Conservation (phyloP, 768 basidiomycete genomes). For the Fomitopsis serialis region DNA sequence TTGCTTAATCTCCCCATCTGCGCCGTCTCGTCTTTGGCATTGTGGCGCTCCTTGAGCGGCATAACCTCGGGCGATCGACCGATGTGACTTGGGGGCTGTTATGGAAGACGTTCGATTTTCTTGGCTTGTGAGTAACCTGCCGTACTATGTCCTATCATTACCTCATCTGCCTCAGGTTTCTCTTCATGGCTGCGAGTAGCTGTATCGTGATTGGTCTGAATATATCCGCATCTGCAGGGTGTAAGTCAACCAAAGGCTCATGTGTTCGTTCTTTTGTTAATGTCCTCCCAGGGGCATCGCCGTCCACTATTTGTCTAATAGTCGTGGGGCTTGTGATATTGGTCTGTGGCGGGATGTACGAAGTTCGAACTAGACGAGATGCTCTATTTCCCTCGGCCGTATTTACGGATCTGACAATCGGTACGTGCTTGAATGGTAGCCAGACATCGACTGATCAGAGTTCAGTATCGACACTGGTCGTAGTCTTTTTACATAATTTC, state of each 20-base stretch:
- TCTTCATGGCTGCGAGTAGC: constrained; percentile 74
- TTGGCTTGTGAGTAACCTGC: constrained; percentile 57
- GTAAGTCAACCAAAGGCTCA: constrained; percentile 37
- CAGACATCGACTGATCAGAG: constrained; percentile 7
- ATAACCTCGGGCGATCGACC: constrained; percentile 42
- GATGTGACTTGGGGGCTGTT: constrained; percentile 55
- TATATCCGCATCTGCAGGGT: constrained; percentile 62
- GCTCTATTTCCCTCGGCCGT: constrained; percentile 64
- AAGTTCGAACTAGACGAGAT: constrained; percentile 60
- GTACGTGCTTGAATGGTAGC: constrained; percentile 31
- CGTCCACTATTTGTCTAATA: constrained; percentile 58
- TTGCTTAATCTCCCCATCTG: constrained; percentile 81
- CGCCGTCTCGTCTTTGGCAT: constrained; percentile 49
- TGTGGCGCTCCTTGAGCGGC: constrained; percentile 54
- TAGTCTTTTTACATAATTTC: constrained; percentile 78
- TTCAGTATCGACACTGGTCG: constrained; percentile 57
- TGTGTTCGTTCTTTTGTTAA: constrained; percentile 6
- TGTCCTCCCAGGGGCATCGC: constrained; percentile 49
- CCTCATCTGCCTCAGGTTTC: constrained; percentile 36
- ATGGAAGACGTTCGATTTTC: constrained; percentile 61
- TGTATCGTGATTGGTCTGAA: constrained; percentile 77
- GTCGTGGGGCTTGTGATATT: constrained; percentile 50
- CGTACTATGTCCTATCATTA: neutral
- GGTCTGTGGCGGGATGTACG: constrained; percentile 58
- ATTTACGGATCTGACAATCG: constrained; percentile 54